These are phyloP conservation scores for Diaporthe sp. DNA, from an alignment of 2,329 filamentous ascomycete species.

Conservation along the genomic window DNA sequence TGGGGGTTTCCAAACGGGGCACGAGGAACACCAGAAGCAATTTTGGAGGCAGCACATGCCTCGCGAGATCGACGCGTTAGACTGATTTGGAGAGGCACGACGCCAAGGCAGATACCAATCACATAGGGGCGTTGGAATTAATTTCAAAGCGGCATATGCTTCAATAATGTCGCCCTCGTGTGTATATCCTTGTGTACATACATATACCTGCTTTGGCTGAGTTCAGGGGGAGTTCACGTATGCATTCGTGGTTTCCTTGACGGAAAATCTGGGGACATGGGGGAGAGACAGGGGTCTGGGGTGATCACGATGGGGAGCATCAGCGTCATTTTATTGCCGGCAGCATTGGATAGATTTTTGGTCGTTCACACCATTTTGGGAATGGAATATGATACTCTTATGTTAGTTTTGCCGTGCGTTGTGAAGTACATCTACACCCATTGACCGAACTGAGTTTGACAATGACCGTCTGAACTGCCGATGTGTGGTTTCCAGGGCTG, in stretches of 20 bases:
- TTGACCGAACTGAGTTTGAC: background rate
- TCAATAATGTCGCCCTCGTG: background rate
- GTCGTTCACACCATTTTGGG: background rate
- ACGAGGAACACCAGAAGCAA: background rate
- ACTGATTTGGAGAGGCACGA: background rate
- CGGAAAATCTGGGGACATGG: background rate
- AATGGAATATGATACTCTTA: background rate
- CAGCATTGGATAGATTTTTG: conserved; percentile 21
- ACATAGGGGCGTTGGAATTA: background rate
- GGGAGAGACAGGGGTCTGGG: background rate
- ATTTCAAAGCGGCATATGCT: background rate
- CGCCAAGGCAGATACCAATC: background rate
- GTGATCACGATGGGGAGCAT: background rate
- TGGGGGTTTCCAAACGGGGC: background rate
- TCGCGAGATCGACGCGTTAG: background rate
- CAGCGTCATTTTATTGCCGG: background rate
- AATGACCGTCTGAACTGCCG: background rate
- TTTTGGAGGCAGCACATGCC: background rate
- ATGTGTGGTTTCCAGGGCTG: background rate
- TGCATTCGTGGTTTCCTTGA: background rate
- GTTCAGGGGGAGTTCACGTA: no score
- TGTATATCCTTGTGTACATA: background rate
- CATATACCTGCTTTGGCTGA: background rate
- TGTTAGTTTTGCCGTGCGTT: background rate
- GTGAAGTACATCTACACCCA: background rate